Evolutionary conservation across 805 yeast genomes (phyloP).

Genomic region (Candida anglica): DNA sequence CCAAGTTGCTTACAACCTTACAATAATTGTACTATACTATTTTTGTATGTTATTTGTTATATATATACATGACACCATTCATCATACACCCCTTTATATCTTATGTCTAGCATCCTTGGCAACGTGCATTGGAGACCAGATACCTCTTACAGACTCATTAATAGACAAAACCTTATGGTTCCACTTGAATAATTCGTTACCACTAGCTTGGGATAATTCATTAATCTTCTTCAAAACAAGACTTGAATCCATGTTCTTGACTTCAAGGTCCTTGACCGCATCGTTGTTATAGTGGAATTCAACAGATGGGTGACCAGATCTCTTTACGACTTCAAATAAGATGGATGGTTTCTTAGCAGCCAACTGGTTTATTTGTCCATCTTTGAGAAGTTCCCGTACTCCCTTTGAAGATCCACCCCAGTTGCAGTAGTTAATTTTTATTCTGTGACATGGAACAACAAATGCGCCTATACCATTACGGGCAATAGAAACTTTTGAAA

Average conservation of each 20-base stretch:
- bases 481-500: constrained; percentile 54
- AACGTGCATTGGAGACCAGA: constrained; percentile 95
- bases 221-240: constrained; percentile 63
- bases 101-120: constrained; percentile 37
- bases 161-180: constrained; percentile 73
- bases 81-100: too few relatives aligned
- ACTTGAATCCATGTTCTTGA: constrained; percentile 62
- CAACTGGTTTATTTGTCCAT: constrained; percentile 47
- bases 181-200: constrained; percentile 58
- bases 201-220: constrained; percentile 64
- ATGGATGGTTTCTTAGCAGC: constrained; percentile 63
- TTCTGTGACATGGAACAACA: constrained; percentile 68
- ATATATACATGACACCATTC: too few relatives aligned
- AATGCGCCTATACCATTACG: constrained; percentile 78
- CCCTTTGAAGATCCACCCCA: constrained; percentile 95
- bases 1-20: too few relatives aligned
- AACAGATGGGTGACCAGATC: constrained; percentile 78
- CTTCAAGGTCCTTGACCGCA: constrained; percentile 57
- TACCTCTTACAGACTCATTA: constrained; percentile 86
- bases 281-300: constrained; percentile 36
- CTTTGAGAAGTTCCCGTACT: constrained; percentile 60
- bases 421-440: constrained; percentile 81
- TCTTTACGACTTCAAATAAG: constrained; percentile 65
- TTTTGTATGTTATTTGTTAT: too few relatives aligned
- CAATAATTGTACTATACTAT: too few relatives aligned